Percentiles rank a stretch among this genome's conserved stretches.
Evolutionary conservation across 108 stramenopile species (phyloP).

Genomic region (Hondaea fermentalgiana): DNA sequence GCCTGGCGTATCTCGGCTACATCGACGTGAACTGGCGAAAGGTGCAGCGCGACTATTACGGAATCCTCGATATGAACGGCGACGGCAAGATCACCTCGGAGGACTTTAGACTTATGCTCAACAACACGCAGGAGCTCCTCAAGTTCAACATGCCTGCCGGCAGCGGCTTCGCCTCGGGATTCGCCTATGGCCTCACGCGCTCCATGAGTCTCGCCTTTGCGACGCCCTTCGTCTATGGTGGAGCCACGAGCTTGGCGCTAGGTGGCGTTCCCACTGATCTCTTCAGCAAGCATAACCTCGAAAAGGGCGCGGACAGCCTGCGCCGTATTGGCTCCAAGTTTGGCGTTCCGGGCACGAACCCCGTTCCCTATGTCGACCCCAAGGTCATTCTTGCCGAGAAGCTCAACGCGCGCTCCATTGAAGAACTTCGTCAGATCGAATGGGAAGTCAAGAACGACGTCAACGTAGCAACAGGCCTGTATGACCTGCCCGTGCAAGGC

Average conservation of each 20-base stretch:
- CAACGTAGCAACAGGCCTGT: not conserved
- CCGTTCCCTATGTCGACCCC: not conserved
- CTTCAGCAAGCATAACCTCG: not conserved
- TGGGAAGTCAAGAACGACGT: not conserved
- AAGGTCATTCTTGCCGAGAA: not conserved
- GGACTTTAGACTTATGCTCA: not conserved
- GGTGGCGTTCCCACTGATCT: not conserved
- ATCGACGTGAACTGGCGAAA: conserved; percentile 16
- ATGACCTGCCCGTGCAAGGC: not conserved
- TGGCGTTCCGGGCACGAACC: not conserved
- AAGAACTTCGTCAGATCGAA: not conserved
- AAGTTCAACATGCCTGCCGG: conserved; percentile 18
- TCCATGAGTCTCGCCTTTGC: not conserved
- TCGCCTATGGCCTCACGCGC: not conserved
- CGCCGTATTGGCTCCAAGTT: not conserved
- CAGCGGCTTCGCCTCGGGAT: not conserved
- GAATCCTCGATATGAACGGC: not conserved
- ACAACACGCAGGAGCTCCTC: not conserved
- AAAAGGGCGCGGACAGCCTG: not conserved
- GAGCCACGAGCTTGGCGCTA: not conserved
- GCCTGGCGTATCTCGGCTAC: conserved; percentile 17
- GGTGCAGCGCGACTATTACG: not conserved
- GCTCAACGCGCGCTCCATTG: not conserved
- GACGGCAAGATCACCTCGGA: not conserved
- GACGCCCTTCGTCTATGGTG: not conserved